Percentiles rank a stretch among this genome's conserved stretches.
These are phyloP conservation scores for Botrytis sinoallii DNA, from an alignment of 2,329 filamentous ascomycete species.

Conservation along the genomic window DNA sequence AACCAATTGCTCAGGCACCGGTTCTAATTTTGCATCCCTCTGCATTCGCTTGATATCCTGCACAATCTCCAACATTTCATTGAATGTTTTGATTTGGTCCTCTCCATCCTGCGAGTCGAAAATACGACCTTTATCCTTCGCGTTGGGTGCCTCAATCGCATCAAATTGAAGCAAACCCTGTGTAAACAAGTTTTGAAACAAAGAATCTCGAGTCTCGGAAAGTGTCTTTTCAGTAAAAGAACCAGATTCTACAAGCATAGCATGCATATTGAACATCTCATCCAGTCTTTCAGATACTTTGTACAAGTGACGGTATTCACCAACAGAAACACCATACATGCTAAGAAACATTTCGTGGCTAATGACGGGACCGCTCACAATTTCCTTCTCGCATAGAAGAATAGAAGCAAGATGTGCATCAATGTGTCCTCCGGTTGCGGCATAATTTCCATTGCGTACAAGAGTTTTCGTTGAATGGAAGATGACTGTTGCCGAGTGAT, in stretches of 20 bases:
- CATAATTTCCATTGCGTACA: background rate
- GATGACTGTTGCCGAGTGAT: background rate
- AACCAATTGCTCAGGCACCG: background rate
- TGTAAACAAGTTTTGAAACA: background rate
- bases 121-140: background rate
- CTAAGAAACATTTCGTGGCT: background rate
- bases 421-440: slow-evolving; percentile 1
- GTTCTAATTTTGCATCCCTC: background rate
- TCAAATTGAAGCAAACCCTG: background rate
- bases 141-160: background rate
- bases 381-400: background rate
- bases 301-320: background rate
- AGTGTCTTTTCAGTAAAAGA: slow-evolving; percentile 8
- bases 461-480: background rate
- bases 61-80: background rate
- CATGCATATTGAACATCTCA: slow-evolving; percentile 11
- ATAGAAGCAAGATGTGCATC: slow-evolving; percentile 1
- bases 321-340: slow-evolving; percentile 7
- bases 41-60: background rate
- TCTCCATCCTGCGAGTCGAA: background rate
- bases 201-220: background rate
- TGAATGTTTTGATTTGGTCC: background rate
- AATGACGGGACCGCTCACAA: background rate
- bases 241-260: background rate
- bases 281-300: background rate